Evolutionary conservation across 2,329 filamentous ascomycete species (phyloP).

Genomic region (Aspergillus spinulosporus): DNA sequence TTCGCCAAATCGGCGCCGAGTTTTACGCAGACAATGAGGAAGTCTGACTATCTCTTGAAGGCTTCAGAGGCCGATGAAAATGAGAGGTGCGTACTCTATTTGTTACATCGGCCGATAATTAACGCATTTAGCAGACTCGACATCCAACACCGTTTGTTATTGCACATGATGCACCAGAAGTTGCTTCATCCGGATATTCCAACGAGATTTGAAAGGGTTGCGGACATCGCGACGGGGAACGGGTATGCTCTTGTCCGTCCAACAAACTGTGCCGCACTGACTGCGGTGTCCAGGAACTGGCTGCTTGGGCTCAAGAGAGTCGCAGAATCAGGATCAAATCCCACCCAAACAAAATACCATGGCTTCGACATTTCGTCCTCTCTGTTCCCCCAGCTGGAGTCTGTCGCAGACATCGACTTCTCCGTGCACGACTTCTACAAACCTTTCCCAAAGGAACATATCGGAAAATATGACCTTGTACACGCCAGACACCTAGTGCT

Average conservation of each 20-base stretch:
- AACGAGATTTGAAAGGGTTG: neutral
- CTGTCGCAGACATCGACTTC: slow-evolving; percentile 5
- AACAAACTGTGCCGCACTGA: neutral
- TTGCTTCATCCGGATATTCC: slow-evolving; percentile 1
- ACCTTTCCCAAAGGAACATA: slow-evolving; percentile 7
- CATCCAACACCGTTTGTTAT: slow-evolving; percentile 5
- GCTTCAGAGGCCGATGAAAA: neutral
- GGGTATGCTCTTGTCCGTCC: neutral
- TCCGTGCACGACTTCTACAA: slow-evolving; percentile 8
- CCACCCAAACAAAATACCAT: neutral
- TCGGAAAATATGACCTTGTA: slow-evolving; percentile 9
- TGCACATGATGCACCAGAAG: slow-evolving; percentile 6
- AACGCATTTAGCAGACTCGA: neutral
- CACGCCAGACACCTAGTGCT: slow-evolving; percentile 2
- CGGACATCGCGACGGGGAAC: slow-evolving; percentile 8
- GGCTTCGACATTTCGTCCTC: slow-evolving; percentile 4
- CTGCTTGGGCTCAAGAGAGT: slow-evolving; percentile 1
- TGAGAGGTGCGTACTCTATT: neutral
- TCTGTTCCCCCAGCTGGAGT: slow-evolving; percentile 3
- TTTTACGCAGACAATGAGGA: neutral
- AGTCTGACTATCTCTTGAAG: slow-evolving; percentile 3
- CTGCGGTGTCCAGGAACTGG: neutral
- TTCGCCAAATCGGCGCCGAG: neutral
- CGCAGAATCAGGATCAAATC: neutral
- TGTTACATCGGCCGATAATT: neutral